Evolutionary conservation across 495 filamentous ascomycete species (phyloP).

Genomic region (Lepidopterella palustris): DNA sequence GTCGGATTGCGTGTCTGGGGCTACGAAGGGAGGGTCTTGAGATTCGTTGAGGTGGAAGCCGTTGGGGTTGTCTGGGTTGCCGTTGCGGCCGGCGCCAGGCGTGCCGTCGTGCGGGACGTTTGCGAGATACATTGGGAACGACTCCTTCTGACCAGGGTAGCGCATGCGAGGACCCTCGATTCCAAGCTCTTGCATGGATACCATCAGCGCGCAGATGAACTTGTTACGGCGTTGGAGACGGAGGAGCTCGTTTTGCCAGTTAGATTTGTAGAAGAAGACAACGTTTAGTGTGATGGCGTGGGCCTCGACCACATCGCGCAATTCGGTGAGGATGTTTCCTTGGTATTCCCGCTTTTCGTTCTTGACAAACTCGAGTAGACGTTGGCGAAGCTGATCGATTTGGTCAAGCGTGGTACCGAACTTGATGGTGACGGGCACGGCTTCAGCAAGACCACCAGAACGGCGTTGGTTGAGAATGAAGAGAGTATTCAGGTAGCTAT

Average conservation of each 20-base stretch:
- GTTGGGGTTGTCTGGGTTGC: conserved; percentile 34
- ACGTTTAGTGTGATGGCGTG: conserved; percentile 82
- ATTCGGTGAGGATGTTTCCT: conserved; percentile 80
- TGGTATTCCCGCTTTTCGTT: conserved; percentile 90
- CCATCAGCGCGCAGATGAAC: conserved; percentile 91
- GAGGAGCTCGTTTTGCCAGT: conserved; percentile 86
- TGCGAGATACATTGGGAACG: conserved; percentile 54
- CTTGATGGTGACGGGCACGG: conserved; percentile 73
- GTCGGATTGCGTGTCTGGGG: conserved; percentile 10
- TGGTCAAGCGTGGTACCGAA: conserved; percentile 85
- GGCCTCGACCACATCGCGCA: conserved; percentile 58
- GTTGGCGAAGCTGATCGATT: conserved; percentile 74
- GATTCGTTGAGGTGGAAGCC: conserved; percentile 23
- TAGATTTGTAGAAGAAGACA: conserved; percentile 96
- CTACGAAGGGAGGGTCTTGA: conserved; percentile 32
- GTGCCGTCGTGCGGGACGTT: conserved; percentile 38
- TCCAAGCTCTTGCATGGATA: conserved; percentile 73
- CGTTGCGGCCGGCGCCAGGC: conserved; percentile 38
- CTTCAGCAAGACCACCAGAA: conserved; percentile 82
- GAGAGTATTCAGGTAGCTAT: conserved; percentile 83
- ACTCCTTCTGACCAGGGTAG: conserved; percentile 58
- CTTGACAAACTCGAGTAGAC: conserved; percentile 79
- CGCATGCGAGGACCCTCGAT: conserved; percentile 81
- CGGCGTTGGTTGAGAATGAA: conserved; percentile 94
- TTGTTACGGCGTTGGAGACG: conserved; percentile 88